A percentile compares a stretch with the other conserved stretches of the same genome.
Conservation (phyloP, 2,329 filamentous ascomycete genomes). For the Colletotrichum gigasporum region DNA sequence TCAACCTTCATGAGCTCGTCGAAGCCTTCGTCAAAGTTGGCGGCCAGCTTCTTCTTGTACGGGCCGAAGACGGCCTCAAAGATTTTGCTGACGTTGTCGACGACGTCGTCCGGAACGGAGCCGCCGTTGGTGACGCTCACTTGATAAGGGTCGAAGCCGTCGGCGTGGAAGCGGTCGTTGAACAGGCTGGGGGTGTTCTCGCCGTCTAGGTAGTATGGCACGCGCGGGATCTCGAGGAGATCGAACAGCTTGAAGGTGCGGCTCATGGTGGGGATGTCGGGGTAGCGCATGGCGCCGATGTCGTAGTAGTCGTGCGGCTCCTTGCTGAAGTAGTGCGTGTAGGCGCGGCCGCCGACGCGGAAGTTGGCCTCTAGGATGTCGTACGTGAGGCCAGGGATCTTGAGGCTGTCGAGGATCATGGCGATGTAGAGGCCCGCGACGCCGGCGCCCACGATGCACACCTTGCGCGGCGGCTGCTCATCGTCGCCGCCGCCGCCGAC, state of each 20-base stretch:
- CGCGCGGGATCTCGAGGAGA: neutral
- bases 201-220: neutral
- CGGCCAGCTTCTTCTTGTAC: too few species aligned
- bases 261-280: conserved; percentile 42
- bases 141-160: neutral
- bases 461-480: too few species aligned
- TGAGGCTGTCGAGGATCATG: conserved; percentile 45
- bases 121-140: too few species aligned
- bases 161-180: too few species aligned
- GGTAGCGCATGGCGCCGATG: conserved; percentile 51
- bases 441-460: conserved; percentile 48
- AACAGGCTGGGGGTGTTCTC: neutral
- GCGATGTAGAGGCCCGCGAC: conserved; percentile 46
- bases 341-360: conserved; percentile 45
- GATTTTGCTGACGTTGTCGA: too few species aligned
- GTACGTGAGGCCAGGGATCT: conserved; percentile 39
- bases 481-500: too few species aligned
- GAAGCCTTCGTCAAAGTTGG: neutral
- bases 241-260: neutral
- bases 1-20: neutral
- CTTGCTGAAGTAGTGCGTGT: conserved; percentile 43
- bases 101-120: too few species aligned
- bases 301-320: conserved; percentile 49
- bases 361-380: conserved; percentile 44
- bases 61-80: too few species aligned